Conservation (phyloP, 2,329 filamentous ascomycete genomes). For the Xenosphaeropsis pyriputrescens region DNA sequence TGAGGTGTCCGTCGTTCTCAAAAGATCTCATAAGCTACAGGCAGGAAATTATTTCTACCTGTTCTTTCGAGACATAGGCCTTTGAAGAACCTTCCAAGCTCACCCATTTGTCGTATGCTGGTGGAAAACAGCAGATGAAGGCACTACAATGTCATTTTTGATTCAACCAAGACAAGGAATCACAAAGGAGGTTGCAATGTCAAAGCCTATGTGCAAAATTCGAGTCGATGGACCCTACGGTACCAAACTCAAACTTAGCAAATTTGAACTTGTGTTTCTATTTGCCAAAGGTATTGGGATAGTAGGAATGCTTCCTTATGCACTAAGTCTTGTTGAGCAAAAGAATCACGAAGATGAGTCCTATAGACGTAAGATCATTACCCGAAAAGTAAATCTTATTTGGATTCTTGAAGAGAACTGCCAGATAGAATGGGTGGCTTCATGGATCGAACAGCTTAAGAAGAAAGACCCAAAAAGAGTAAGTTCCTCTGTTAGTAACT, state of each 20-base stretch:
- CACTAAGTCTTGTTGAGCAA: neutral
- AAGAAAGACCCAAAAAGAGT: neutral
- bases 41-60: too few relatives aligned
- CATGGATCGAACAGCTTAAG: neutral
- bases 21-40: too few relatives aligned
- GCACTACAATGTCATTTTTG: slow-evolving; percentile 3
- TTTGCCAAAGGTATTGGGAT: slow-evolving; percentile 9
- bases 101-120: slow-evolving; percentile 4
- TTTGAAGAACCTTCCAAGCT: too few relatives aligned
- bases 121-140: slow-evolving; percentile 3
- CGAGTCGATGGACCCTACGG: slow-evolving; percentile 7
- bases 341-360: neutral
- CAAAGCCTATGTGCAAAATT: too few relatives aligned
- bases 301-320: slow-evolving; percentile 7
- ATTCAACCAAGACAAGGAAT: neutral
- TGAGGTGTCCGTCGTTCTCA: too few relatives aligned
- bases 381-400: neutral
- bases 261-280: slow-evolving; percentile 8
- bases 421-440: neutral
- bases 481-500: neutral
- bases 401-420: neutral
- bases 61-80: too few relatives aligned
- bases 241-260: slow-evolving; percentile 3
- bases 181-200: too few relatives aligned
- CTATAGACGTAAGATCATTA: neutral